A percentile compares a stretch with the other conserved stretches of the same genome.
Evolutionary conservation across 1,284 basidiomycete genomes (phyloP).

Genomic region (Leccinum pseudoinsigne): DNA sequence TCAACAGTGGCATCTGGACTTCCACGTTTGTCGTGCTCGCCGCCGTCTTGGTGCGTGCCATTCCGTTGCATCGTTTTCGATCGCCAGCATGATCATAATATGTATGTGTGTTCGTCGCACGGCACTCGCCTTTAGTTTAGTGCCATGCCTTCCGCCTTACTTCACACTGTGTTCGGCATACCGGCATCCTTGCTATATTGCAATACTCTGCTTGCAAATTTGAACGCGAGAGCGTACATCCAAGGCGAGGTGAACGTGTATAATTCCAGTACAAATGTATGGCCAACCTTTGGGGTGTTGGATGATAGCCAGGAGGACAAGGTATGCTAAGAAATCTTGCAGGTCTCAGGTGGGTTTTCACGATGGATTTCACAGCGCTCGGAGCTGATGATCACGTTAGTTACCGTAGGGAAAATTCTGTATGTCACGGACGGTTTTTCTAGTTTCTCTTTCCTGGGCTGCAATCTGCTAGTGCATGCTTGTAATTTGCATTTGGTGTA

Average conservation of each 20-base stretch:
- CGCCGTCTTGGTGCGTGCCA: slow-evolving; percentile 12
- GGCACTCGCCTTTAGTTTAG: background rate
- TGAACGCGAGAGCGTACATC: background rate
- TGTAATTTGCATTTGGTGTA: too few relatives aligned
- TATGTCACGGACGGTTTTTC: too few relatives aligned
- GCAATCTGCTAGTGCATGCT: too few relatives aligned
- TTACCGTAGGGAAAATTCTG: too few relatives aligned
- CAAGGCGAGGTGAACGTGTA: background rate
- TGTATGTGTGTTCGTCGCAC: background rate
- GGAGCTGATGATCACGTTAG: too few relatives aligned
- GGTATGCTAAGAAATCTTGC: too few relatives aligned
- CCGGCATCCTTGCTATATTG: background rate
- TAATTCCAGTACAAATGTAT: background rate
- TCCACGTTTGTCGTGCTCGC: slow-evolving; percentile 14
- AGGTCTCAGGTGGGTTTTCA: too few relatives aligned
- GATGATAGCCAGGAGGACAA: too few relatives aligned
- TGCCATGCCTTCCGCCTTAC: background rate
- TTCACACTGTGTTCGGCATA: background rate
- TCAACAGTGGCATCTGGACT: slow-evolving; percentile 22
- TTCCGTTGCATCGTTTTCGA: background rate
- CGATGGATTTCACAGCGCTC: too few relatives aligned
- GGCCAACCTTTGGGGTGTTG: background rate
- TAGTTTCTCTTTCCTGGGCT: too few relatives aligned
- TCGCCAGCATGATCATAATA: background rate
- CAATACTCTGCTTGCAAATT: background rate